phyloP scores from a whole-genome alignment of 768 basidiomycete genomes.

The Postia placenta region DNA sequence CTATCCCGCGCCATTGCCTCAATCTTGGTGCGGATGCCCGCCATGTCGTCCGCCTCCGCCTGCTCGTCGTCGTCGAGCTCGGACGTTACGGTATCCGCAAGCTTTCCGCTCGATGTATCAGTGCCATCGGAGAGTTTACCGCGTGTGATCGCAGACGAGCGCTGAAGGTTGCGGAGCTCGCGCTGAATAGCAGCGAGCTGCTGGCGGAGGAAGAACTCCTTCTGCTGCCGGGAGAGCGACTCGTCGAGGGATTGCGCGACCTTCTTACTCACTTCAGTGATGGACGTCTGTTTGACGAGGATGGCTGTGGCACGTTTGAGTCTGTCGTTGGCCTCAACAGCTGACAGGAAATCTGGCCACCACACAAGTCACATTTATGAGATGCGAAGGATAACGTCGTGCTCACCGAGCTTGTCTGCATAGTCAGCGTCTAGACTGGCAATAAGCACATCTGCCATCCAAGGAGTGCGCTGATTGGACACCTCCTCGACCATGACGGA shows the following conservation, averaged over 20 bases:
- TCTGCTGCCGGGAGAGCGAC: slow-evolving; percentile 82
- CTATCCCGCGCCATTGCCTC: slow-evolving; percentile 67
- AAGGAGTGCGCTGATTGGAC: slow-evolving; percentile 53
- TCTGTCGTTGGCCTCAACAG: slow-evolving; percentile 54
- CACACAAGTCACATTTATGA: neutral
- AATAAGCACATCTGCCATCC: slow-evolving; percentile 76
- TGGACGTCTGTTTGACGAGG: slow-evolving; percentile 69
- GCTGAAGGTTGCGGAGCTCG: slow-evolving; percentile 58
- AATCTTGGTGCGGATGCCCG: slow-evolving; percentile 64
- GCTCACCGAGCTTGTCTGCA: slow-evolving; percentile 60
- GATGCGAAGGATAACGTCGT: neutral
- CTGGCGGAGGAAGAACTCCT: slow-evolving; percentile 80
- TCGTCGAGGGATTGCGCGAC: slow-evolving; percentile 78
- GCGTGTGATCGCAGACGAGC: slow-evolving; percentile 11
- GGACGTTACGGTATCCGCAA: slow-evolving; percentile 19
- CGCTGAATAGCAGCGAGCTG: slow-evolving; percentile 77
- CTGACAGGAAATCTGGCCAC: slow-evolving; percentile 50
- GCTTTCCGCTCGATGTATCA: neutral
- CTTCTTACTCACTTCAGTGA: slow-evolving; percentile 76
- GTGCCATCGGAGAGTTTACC: neutral
- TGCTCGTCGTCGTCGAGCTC: slow-evolving; percentile 76
- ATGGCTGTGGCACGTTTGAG: slow-evolving; percentile 63
- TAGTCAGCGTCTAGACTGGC: slow-evolving; percentile 59
- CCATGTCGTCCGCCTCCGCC: slow-evolving; percentile 75
- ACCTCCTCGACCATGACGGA: slow-evolving; percentile 70